These are phyloP conservation scores for Gynostemma pentaphyllum DNA, from an alignment of 306 rosid species.

Conservation along the genomic window DNA sequence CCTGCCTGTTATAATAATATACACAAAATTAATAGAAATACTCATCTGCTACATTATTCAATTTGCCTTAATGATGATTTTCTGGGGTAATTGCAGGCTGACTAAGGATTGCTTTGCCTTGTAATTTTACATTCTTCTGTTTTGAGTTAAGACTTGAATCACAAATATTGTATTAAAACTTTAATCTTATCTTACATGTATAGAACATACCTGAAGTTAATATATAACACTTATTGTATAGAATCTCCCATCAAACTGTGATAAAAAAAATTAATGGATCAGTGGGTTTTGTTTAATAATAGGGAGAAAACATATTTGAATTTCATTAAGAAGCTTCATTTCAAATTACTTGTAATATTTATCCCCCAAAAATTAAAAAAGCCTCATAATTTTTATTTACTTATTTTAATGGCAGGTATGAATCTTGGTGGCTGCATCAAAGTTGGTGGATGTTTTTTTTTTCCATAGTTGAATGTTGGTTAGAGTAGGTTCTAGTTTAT, in stretches of 20 bases:
- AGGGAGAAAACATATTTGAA: no score
- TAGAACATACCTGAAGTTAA: no score
- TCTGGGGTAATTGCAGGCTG: slow-evolving; percentile 48
- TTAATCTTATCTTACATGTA: neutral
- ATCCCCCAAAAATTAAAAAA: no score
- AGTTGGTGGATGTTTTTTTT: slow-evolving; percentile 11
- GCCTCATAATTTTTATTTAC: neutral
- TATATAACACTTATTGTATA: no score
- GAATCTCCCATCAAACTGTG: no score
- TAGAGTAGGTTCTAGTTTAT: slow-evolving; percentile 18
- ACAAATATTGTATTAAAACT: neutral
- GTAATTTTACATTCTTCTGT: slow-evolving; percentile 21
- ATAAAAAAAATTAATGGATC: neutral
- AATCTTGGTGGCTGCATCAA: slow-evolving; percentile 14
- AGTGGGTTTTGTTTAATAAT: neutral
- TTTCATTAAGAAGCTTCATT: no score
- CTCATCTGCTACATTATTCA: neutral
- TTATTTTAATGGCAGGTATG: slow-evolving; percentile 16
- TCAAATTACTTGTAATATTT: no score
- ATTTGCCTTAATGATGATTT: neutral
- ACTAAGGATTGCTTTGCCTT: slow-evolving; percentile 19
- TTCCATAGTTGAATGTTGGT: no score
- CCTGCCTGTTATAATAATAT: no score
- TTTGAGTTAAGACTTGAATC: slow-evolving; percentile 36
- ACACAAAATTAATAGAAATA: no score